Conservation (phyloP, 192 early-diverging fungal genomes). For the Gryganskiella cystojenkinii region DNA sequence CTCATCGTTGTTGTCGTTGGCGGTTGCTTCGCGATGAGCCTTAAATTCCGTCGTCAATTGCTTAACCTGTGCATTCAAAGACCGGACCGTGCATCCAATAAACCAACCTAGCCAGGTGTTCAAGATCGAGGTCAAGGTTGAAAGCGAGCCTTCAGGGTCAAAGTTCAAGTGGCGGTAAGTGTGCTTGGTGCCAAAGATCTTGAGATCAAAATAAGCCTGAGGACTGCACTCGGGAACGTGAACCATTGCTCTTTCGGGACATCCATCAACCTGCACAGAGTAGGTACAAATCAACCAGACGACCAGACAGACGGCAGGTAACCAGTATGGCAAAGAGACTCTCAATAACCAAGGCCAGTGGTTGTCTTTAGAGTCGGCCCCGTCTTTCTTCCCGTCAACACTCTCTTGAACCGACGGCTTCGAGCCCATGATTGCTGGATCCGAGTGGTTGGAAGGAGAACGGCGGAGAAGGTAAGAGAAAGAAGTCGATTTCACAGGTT, state of each 20-base stretch:
- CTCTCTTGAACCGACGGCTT: background rate
- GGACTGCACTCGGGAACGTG: conserved; percentile 58
- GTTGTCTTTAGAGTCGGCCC: background rate
- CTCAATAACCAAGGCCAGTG: conserved; percentile 41
- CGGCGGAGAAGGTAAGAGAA: conserved; percentile 7
- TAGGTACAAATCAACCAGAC: conserved; percentile 48
- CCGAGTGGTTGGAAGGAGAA: background rate
- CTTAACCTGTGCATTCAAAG: conserved; percentile 42
- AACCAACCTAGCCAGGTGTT: conserved; percentile 61
- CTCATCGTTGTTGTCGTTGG: background rate
- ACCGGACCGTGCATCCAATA: conserved; percentile 49
- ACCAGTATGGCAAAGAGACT: conserved; percentile 30
- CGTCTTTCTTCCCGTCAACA: background rate
- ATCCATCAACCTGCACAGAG: conserved; percentile 36
- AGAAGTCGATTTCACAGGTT: conserved; percentile 28
- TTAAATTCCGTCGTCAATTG: conserved; percentile 23
- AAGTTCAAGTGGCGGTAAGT: conserved; percentile 51
- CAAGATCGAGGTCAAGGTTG: conserved; percentile 60
- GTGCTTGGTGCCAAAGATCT: conserved; percentile 55
- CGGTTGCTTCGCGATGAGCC: conserved; percentile 5
- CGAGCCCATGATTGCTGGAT: background rate
- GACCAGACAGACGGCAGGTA: conserved; percentile 20
- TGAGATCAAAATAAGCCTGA: conserved; percentile 58
- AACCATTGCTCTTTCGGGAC: conserved; percentile 27
- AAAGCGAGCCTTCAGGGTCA: conserved; percentile 67